Evolutionary conservation across 169 alveolate genomes (phyloP).

Genomic region (Cryptosporidium ryanae): DNA sequence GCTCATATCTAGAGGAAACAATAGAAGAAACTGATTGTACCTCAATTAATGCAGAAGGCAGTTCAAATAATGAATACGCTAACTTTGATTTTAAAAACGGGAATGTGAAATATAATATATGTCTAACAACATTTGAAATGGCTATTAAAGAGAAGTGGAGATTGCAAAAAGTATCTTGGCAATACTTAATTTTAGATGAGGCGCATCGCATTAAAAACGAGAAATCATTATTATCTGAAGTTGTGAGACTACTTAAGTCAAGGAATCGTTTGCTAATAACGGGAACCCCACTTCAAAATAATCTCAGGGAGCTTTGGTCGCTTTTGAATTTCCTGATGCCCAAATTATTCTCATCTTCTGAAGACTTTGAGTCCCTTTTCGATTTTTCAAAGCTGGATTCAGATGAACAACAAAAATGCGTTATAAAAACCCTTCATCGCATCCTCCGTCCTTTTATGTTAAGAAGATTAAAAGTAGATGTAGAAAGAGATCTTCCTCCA

Average conservation of each 20-base stretch:
- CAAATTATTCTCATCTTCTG: constrained; percentile 86
- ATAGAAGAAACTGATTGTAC: neutral
- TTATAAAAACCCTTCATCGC: constrained; percentile 84
- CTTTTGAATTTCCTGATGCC: constrained; percentile 90
- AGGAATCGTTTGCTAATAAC: constrained; percentile 88
- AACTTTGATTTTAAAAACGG: constrained; percentile 74
- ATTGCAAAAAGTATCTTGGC: constrained; percentile 84
- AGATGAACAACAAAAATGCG: constrained; percentile 85
- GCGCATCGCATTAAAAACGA: constrained; percentile 93
- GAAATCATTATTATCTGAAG: constrained; percentile 83
- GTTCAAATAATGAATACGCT: constrained; percentile 9
- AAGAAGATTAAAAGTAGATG: constrained; percentile 90
- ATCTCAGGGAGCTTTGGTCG: constrained; percentile 91
- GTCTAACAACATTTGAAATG: constrained; percentile 90
- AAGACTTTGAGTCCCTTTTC: constrained; percentile 89
- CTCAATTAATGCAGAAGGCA: constrained; percentile 11
- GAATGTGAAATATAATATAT: constrained; percentile 83
- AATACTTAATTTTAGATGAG: constrained; percentile 89
- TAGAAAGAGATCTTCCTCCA: constrained; percentile 88
- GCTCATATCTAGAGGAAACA: neutral
- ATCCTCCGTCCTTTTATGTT: constrained; percentile 89
- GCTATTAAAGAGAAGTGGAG: constrained; percentile 83
- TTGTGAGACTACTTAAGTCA: constrained; percentile 85
- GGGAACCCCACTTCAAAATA: constrained; percentile 92
- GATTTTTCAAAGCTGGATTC: constrained; percentile 84